Conservation (phyloP, 805 yeast species). For the Suhomyces sp. region DNA sequence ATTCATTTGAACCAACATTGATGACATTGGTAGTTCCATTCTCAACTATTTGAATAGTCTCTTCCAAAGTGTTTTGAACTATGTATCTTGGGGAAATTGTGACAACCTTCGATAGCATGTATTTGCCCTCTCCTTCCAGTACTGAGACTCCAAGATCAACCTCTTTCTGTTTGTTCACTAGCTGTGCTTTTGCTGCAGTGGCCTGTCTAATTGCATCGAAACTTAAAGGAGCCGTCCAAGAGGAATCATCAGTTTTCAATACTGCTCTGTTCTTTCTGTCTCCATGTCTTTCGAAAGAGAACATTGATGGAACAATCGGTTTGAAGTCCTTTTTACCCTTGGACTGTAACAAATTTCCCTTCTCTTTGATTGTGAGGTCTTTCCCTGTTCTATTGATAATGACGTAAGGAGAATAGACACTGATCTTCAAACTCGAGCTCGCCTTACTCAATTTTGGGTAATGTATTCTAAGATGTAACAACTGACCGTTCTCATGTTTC, state of each 20-base stretch:
- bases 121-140: constrained; percentile 82
- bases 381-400: constrained; percentile 77
- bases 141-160: constrained; percentile 73
- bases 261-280: constrained; percentile 65
- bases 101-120: constrained; percentile 71
- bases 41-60: constrained; percentile 60
- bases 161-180: constrained; percentile 53
- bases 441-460: constrained; percentile 53
- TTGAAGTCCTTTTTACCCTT: constrained; percentile 34
- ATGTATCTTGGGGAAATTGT: constrained; percentile 82
- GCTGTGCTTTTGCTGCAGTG: constrained; percentile 48
- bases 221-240: constrained; percentile 70
- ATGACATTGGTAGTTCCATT: constrained; percentile 58
- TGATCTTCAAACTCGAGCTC: constrained; percentile 60
- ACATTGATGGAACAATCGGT: constrained; percentile 61
- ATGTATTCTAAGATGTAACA: constrained; percentile 58
- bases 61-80: constrained; percentile 57
- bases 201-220: constrained; percentile 89
- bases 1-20: constrained; percentile 44
- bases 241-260: constrained; percentile 64
- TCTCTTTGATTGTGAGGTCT: constrained; percentile 56
- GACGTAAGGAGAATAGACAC: constrained; percentile 81
- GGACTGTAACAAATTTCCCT: constrained; percentile 54
- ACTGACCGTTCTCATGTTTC: constrained; percentile 63
- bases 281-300: constrained; percentile 67